Evolutionary conservation across 768 basidiomycete species (phyloP).

Genomic region (Suillus subalutaceus): DNA sequence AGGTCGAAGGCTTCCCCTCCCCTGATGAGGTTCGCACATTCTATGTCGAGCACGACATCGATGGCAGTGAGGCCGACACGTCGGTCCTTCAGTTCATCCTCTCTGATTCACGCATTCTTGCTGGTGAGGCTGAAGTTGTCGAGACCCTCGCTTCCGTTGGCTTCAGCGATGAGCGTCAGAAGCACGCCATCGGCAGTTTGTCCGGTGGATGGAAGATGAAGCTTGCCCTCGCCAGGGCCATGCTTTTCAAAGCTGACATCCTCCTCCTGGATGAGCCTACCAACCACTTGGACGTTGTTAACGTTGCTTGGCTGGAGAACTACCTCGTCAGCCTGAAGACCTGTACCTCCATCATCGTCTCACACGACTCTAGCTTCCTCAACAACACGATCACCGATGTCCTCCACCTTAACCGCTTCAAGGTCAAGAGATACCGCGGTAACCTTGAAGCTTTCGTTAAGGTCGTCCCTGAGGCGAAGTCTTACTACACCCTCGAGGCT

Average conservation of each 20-base stretch:
- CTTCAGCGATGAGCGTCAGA: conserved; percentile 87
- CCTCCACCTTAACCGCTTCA: conserved; percentile 98
- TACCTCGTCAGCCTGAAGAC: conserved; percentile 86
- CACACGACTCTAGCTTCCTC: conserved; percentile 96
- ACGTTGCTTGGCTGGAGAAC: conserved; percentile 96
- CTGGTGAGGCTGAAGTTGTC: conserved; percentile 66
- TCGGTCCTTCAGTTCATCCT: conserved; percentile 90
- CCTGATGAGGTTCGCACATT: conserved; percentile 97
- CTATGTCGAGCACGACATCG: conserved; percentile 99
- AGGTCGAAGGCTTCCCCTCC: conserved; percentile 98
- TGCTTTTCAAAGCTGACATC: conserved; percentile 98
- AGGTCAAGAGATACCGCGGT: conserved; percentile 92
- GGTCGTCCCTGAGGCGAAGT: conserved; percentile 94
- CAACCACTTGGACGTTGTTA: conserved; percentile 96
- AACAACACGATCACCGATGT: conserved; percentile 99
- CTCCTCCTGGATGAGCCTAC: conserved; percentile 96
- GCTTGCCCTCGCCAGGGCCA: conserved; percentile 94
- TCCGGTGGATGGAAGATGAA: conserved; percentile 99
- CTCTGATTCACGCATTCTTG: conserved; percentile 80
- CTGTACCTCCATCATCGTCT: conserved; percentile 98
- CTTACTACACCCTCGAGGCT: conserved; percentile 96
- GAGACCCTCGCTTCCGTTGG: conserved; percentile 89
- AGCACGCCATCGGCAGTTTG: conserved; percentile 81
- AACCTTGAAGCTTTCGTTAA: conserved; percentile 95
- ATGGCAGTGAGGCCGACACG: conserved; percentile 91